These are phyloP conservation scores for Prorocentrum cordatum DNA, from an alignment of 169 alveolate species.

Conservation along the genomic window DNA sequence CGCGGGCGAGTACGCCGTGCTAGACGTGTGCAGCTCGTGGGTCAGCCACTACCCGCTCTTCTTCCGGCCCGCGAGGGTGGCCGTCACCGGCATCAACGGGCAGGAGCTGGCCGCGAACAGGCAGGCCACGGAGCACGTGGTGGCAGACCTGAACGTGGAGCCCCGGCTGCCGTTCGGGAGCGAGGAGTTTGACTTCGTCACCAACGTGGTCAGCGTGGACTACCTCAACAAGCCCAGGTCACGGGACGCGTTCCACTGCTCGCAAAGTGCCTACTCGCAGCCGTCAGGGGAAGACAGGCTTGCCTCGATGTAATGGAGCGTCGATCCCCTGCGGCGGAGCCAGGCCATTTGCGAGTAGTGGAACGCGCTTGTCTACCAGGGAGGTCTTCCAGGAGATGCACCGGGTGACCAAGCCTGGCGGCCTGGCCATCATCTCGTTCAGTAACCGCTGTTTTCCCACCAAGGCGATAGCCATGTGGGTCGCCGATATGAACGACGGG, in stretches of 20 bases:
- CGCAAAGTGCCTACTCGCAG: too few relatives aligned
- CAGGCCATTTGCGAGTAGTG: too few relatives aligned
- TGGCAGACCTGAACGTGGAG: neutral
- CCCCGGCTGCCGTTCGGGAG: constrained; percentile 40
- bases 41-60: constrained; percentile 26
- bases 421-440: neutral
- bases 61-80: constrained; percentile 21
- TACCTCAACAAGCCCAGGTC: constrained; percentile 7
- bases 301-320: too few relatives aligned
- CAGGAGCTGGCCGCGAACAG: constrained; percentile 35
- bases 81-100: constrained; percentile 41
- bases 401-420: constrained; percentile 49
- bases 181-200: constrained; percentile 28
- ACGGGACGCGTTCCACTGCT: neutral
- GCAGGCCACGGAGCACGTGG: constrained; percentile 42
- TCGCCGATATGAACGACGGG: too few relatives aligned
- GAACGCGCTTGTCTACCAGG: too few relatives aligned
- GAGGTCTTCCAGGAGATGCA: constrained; percentile 43
- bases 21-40: constrained; percentile 53
- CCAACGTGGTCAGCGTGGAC: constrained; percentile 55
- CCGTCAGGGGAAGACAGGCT: too few relatives aligned
- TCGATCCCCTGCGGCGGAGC: too few relatives aligned
- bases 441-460: neutral
- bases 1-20: constrained; percentile 23
- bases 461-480: neutral